Evolutionary conservation across 768 basidiomycete species (phyloP).

Genomic region (Hemileccinum impolitum): DNA sequence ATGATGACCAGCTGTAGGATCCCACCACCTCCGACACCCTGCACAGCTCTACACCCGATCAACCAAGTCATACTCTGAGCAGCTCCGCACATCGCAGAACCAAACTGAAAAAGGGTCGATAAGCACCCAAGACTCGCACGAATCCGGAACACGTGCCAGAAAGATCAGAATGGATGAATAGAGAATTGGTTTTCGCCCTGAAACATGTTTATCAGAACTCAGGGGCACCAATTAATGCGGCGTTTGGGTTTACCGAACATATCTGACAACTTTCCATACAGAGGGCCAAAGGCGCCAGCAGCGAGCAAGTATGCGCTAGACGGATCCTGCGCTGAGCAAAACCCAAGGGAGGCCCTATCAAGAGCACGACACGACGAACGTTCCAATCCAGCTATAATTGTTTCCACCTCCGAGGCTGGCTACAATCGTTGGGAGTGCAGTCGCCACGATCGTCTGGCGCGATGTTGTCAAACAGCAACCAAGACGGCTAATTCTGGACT

Average conservation of each 20-base stretch:
- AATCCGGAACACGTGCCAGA: conserved; percentile 43
- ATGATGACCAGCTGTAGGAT: conserved; percentile 75
- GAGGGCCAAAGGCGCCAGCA: conserved; percentile 60
- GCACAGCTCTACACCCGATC: conserved; percentile 69
- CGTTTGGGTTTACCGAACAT: conserved; percentile 32
- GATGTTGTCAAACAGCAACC: neutral
- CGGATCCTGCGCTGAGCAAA: neutral
- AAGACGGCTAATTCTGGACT: conserved; percentile 1
- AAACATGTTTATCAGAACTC: neutral
- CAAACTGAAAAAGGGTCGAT: conserved; percentile 42
- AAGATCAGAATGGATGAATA: conserved; percentile 65
- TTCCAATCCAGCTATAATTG: conserved; percentile 72
- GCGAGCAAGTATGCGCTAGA: conserved; percentile 71
- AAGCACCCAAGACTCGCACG: neutral
- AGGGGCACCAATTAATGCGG: neutral
- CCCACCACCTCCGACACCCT: conserved; percentile 80
- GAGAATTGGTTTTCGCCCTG: conserved; percentile 68
- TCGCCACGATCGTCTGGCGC: conserved; percentile 63
- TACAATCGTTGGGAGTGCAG: conserved; percentile 73
- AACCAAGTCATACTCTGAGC: conserved; percentile 78
- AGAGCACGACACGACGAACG: conserved; percentile 34
- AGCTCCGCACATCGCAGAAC: conserved; percentile 76
- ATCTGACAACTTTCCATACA: conserved; percentile 79
- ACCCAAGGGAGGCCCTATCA: neutral
- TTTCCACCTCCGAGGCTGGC: conserved; percentile 58